Percentiles rank a stretch among this genome's conserved stretches.
Evolutionary conservation across 352 stramenopile genomes (phyloP).

Genomic region (Pythium monospermum): DNA sequence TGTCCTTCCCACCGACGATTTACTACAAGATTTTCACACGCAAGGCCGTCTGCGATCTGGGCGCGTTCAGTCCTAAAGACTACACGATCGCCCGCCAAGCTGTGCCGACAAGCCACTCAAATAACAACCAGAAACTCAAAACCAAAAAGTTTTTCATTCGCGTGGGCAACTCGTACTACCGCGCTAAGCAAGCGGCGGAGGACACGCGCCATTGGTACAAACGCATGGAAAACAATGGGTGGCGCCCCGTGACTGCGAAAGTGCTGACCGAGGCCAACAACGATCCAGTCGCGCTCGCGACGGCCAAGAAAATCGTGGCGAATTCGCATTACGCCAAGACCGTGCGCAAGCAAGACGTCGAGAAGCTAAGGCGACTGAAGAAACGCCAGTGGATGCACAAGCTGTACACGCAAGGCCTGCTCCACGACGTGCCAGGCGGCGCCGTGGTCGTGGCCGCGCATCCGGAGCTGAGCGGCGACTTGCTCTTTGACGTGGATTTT

Average conservation of each 20-base stretch:
- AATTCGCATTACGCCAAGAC: conserved; percentile 46
- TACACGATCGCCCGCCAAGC: conserved; percentile 61
- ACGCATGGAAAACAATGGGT: conserved; percentile 88
- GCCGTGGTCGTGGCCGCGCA: not conserved
- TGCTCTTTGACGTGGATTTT: conserved; percentile 61
- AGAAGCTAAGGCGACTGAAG: conserved; percentile 46
- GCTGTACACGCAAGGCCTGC: conserved; percentile 56
- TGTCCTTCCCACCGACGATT: conserved; percentile 87
- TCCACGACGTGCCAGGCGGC: conserved; percentile 20
- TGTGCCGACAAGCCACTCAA: conserved; percentile 23
- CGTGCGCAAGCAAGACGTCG: conserved; percentile 47
- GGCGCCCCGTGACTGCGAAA: conserved; percentile 85
- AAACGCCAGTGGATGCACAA: conserved; percentile 83
- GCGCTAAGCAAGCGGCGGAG: conserved; percentile 39
- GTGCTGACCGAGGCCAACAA: conserved; percentile 54
- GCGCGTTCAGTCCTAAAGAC: conserved; percentile 87
- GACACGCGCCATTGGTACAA: conserved; percentile 80
- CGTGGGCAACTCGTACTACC: conserved; percentile 72
- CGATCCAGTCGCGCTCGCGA: conserved; percentile 53
- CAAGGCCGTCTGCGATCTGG: conserved; percentile 81
- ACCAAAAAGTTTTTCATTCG: conserved; percentile 43
- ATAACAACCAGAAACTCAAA: conserved; percentile 10
- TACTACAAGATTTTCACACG: conserved; percentile 94
- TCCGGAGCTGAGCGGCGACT: conserved; percentile 11
- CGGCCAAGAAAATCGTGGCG: conserved; percentile 24